Evolutionary conservation across 2,329 filamentous ascomycete genomes (phyloP), one percentile per base, ranked within the genome.

Genomic region (Neoascochyta sp.): DNA sequence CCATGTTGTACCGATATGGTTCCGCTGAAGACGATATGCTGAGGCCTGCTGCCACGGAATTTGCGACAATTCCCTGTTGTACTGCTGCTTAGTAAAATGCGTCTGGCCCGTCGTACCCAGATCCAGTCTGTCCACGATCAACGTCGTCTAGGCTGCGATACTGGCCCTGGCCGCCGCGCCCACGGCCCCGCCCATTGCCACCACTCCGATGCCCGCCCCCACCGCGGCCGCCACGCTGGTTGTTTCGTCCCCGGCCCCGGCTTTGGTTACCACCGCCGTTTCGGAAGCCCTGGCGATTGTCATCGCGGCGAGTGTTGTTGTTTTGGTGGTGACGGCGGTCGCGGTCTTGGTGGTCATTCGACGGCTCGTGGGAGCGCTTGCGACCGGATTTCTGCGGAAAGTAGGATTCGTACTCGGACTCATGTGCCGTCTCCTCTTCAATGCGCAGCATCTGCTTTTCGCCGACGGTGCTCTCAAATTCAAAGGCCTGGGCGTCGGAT

Each of bases 401-500:
- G 11, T 76, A 65, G 49, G 72, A 76, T 47, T 84, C 78, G 52
- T 78, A 80, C 40, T 78, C 74, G 41, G 76, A 77, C 49, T 83
- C 79, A 14, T 79, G 61, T 6, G 54, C 43, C 5, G 47, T 49
- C 67, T 90, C 85, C 29, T 80, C 71, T 59, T 95, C 87, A 25
- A 96, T 81, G 2, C 84, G 76, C 29, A 96, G 65, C 42, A 92
- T 72, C 10, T 86, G 78, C 66, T 93, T 95, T 65, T 96, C 89
- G 11, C 84, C 84, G 1, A 96, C 86, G 0, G 78, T 79, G 1
- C 84, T 88, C 41, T 93, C 86, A 50, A 96, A 88, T 5, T 79
- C 73, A 52, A 89, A 79, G 0, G 79, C 73, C 50, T 84, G 78
- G 6, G 87, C 80, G 4, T 76, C 68, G 0, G 82, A 66, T 3